Conservation (phyloP, 139 green algal genomes). For the Chlamydomonas sp. region DNA sequence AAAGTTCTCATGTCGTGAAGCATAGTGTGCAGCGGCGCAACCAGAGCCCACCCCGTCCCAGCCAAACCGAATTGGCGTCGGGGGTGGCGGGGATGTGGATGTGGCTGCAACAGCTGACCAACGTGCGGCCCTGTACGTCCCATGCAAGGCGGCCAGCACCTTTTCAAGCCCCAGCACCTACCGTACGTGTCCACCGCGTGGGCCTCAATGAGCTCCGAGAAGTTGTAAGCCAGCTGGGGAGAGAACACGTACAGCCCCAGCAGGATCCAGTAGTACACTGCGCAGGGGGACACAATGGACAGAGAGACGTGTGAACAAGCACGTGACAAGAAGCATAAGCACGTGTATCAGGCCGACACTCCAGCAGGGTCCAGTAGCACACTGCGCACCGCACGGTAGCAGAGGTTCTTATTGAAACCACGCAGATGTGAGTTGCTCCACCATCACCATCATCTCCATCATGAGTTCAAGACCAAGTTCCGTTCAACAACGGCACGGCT, state of each 20-base stretch:
- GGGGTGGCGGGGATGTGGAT: neutral
- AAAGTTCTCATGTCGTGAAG: too few relatives aligned
- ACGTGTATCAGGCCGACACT: too few relatives aligned
- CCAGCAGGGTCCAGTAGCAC: too few relatives aligned
- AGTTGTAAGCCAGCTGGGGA: conserved; percentile 91
- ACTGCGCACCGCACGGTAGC: too few relatives aligned
- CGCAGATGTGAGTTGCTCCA: too few relatives aligned
- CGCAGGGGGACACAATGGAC: conserved; percentile 62
- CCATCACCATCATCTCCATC: too few relatives aligned
- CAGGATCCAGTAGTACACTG: conserved; percentile 90
- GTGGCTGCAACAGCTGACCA: neutral
- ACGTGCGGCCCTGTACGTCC: neutral
- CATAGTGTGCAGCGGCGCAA: too few relatives aligned
- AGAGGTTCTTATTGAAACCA: too few relatives aligned
- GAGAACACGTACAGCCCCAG: conserved; percentile 80
- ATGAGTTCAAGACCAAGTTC: too few relatives aligned
- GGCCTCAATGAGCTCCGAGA: conserved; percentile 74
- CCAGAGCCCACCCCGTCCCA: too few relatives aligned
- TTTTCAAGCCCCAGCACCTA: neutral
- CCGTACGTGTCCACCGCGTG: conserved; percentile 93
- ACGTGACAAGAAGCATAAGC: neutral
- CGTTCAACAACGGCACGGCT: too few relatives aligned
- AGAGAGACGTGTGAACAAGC: neutral
- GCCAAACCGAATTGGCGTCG: neutral
- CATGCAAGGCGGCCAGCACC: neutral